These are phyloP conservation scores for Malus fusca DNA, from an alignment of 306 rosid species.

Conservation along the genomic window DNA sequence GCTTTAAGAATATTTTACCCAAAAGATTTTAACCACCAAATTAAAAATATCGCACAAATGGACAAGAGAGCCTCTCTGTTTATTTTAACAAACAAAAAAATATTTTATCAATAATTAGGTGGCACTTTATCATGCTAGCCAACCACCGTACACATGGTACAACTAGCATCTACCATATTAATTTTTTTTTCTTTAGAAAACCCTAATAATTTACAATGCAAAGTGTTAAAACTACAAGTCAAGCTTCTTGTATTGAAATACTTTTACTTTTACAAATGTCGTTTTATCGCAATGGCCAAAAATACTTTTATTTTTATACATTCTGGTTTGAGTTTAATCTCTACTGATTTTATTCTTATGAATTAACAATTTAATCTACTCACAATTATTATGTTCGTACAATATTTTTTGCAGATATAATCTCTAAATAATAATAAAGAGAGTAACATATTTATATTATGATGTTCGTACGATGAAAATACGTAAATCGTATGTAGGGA, in stretches of 20 bases:
- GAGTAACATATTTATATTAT: accelerated
- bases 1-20: not conserved
- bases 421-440: no score
- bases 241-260: no score
- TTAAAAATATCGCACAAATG: not conserved
- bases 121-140: constrained; percentile 15
- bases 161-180: not conserved
- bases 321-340: accelerated
- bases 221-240: no score
- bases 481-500: no score
- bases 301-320: no score
- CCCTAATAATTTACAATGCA: not conserved
- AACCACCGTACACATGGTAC: constrained; percentile 20
- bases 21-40: not conserved
- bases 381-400: no score
- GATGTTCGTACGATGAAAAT: no score
- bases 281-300: no score
- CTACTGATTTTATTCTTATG: no score
- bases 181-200: not conserved
- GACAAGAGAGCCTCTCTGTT: not conserved
- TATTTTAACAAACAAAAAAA: not conserved
- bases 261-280: no score
- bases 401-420: no score
- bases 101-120: constrained; percentile 10
- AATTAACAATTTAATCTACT: no score